A percentile compares a stretch with the other conserved stretches of the same genome.
phyloP scores from a whole-genome alignment of 805 yeast species.

The Brettanomyces bruxellensis region DNA sequence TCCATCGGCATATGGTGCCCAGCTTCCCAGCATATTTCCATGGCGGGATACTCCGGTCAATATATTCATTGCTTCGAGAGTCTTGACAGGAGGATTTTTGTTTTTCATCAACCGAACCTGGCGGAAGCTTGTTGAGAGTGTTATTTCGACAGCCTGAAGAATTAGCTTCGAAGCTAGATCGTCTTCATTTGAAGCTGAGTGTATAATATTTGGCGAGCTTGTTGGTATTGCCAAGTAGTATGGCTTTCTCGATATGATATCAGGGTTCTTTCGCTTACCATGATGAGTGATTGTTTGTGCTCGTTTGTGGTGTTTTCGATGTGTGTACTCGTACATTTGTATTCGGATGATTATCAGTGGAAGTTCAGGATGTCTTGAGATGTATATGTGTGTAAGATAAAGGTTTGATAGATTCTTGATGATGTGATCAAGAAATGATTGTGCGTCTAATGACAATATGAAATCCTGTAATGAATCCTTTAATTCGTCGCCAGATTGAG shows the following conservation, averaged over 20 bases:
- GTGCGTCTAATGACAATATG: conserved; percentile 37
- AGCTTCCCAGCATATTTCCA: conserved; percentile 55
- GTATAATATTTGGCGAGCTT: conserved; percentile 59
- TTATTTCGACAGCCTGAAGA: conserved; percentile 49
- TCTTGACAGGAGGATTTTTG: conserved; percentile 30
- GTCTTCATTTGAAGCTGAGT: conserved; percentile 31
- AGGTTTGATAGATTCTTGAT: conserved; percentile 38
- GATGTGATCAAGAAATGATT: conserved; percentile 38
- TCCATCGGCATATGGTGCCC: conserved; percentile 68
- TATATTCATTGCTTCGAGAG: conserved; percentile 48
- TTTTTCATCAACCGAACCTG: conserved; percentile 31
- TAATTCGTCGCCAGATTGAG: conserved; percentile 6
- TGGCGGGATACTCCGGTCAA: conserved; percentile 56
- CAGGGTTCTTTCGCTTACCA: conserved; percentile 22
- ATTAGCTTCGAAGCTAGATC: conserved; percentile 44
- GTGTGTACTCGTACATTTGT: conserved; percentile 53
- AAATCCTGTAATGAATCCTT: conserved; percentile 21
- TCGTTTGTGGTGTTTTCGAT: conserved; percentile 10
- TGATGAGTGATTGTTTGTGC: not conserved
- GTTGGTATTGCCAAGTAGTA: conserved; percentile 58
- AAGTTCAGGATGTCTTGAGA: conserved; percentile 53
- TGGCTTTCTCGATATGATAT: conserved; percentile 47
- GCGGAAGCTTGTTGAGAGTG: conserved; percentile 35
- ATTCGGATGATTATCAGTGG: conserved; percentile 56
- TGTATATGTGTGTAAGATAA: conserved; percentile 57